Base-by-base conservation (phyloP, 345 rosid genomes). In the Rubroshorea leprosula region DNA sequence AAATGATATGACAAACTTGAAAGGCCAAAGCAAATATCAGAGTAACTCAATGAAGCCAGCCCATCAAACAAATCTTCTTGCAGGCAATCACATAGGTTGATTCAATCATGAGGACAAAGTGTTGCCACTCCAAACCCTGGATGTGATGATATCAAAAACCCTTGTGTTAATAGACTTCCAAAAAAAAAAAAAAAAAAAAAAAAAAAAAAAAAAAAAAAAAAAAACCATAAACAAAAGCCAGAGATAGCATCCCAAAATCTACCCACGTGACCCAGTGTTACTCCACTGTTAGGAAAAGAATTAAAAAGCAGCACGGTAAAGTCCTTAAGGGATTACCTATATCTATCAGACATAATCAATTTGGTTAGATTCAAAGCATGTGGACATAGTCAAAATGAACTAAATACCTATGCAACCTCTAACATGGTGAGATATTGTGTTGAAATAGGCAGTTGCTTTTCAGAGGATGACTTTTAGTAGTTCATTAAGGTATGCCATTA, bases 71-170 rank as follows among this genome's bases (percentile, higher is more conserved):
- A 44, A 69, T 61, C 77, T 69, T 75, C 70, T 73, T 69, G 69
- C 63, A 46, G 64, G 64, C 51, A 69, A 69, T 55, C 63, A 62
- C 39, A 73, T 25, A 60, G 45, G 58, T 51, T 61, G 71, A 76
- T 69, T 64, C 71, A 70, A 65, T 73, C 78, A 73, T 61, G 75
- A 68, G 64, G 64, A 74, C 66, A 76, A 65, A 64, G 76, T 60
- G 67, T 61, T 72, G 69, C 67, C 63, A 67, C 63, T 71, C 67
- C 76, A 70, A 73, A 68, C 73, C 85, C 82, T 74, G 85, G 63
- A 77, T 74, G 53, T 62, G 68, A 69, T 49, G 63, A 63, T 70
- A 57, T 72, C 47, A 75, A 76, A 68, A 77, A 62, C 64, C 68
- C 74, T 66, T 64, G 51, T 63, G 82, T 80, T 82, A 80, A 77